Evolutionary conservation across 208 protist species (phyloP), one percentile per base, ranked within the genome.

Genomic region (Endotrypanum monterogeii): DNA sequence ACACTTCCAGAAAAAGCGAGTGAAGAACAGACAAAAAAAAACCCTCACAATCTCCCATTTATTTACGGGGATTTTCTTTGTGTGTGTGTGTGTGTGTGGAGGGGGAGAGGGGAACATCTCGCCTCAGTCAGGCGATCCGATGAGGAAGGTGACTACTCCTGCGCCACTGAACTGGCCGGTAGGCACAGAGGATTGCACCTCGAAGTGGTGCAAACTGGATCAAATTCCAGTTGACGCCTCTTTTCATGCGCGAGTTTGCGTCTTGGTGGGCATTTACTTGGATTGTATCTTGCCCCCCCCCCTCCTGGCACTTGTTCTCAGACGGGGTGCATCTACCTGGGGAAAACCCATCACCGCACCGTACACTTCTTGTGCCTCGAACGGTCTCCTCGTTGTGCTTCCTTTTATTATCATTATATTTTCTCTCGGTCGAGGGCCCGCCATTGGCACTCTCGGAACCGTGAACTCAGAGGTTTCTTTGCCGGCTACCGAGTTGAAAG

Each of bases 31-130:
- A 37, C n/a, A 39, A 20, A 6, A 7, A 16, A 6, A 32, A 8
- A n/a, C 9, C 32, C 20, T 44, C 25, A 69, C 1, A 69, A 5
- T 69, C 25, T 60, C 20, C 67, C 37, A 61, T 39, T 76, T 39
- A 69, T 1, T 68, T n/a, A 7, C 63, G 32, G 28, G 28, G 9
- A 54, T 20, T 39, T 51, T 7, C 54, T 46, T 20, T 20, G 16
- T 4, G 12, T 4, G n/a, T 25, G 25, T 4, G 23, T n/a, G n/a
- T n/a, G n/a, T n/a, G n/a, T n/a, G n/a, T n/a, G n/a, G n/a, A 57
- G 25, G 25, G 25, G 25, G 25, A 57, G 28, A 32, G 37, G 14
- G 12, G 12, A 51, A 8, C 12, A 62, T 3, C 32, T 39, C 20
- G 9, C 23, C 20, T 0, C 20, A 67, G 0, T 18, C 37, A 46